Evolutionary conservation across 306 rosid species (phyloP), one percentile per base, ranked within the genome.

Genomic region (Trichosanthes truncata): DNA sequence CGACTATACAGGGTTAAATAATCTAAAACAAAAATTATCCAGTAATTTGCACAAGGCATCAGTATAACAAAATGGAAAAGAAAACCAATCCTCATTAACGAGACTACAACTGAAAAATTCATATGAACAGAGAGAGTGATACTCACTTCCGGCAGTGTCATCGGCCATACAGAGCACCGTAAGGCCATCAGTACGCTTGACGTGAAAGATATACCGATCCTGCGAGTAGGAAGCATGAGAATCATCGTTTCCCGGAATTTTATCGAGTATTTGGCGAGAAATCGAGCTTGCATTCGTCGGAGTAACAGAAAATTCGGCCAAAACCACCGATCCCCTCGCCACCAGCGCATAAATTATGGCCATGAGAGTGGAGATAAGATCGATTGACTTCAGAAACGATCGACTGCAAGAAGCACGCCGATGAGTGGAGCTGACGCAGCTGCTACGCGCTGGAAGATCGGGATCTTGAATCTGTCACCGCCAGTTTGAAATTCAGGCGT

Each of bases 101-200:
- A 45, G 7, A 26, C 59, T 3, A 26, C 23, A 7, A 26, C 5
- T 25, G 60, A 48, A 17, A 29, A 73, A 12, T 3, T 29, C 15
- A 29, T 59, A 9, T 4, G 9, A 48, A 23, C 2, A 26, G 41
- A 60, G 21, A 65, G 66, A 79, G 35, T 33, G 66, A 35, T 20
- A 81, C 93, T 66, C 55, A 93, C 98, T 82, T 72, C 98, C 99
- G 77, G 93, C 93, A 77, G 86, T 80, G 45, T 96, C 99, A 79
- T 96, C 98, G 80, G 99, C 98, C 96, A 96, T 91, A 81, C 99
- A 96, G 84, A 96, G 98, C 77, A 93, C 97, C 82, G 99, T 91
- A 81, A 96, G 99, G 56, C 97, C 99, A 33, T 96, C 99, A 87
- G 99, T 93, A 79, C 99, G 95, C 79, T 91, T 93, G 35, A 93